Evolutionary conservation across 129 eudicot genomes (phyloP).

Genomic region (Chrysanthemum lavandulifolium): DNA sequence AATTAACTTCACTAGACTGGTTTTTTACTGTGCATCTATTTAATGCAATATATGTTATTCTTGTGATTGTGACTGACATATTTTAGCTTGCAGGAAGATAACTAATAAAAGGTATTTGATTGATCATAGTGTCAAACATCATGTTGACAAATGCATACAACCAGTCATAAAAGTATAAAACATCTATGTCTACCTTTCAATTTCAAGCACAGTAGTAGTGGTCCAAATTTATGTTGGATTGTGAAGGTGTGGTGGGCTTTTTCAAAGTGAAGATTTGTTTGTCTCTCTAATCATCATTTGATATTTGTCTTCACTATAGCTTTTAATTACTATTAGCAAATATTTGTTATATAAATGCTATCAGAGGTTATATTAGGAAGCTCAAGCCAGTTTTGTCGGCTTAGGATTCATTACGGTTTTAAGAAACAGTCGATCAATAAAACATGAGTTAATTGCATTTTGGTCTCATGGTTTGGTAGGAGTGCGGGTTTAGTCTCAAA

Average conservation of each 20-base stretch:
- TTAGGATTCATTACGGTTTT: no score
- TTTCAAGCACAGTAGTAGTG: constrained; percentile 12
- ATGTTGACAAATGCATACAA: background rate
- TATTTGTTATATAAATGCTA: no score
- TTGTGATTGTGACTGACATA: constrained; percentile 13
- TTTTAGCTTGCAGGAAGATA: background rate
- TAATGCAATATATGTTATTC: background rate
- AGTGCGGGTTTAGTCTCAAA: no score
- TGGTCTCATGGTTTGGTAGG: no score
- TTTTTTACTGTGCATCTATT: background rate
- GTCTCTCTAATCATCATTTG: background rate
- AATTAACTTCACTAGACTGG: constrained; percentile 3
- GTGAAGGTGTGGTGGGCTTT: background rate
- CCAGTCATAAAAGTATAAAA: background rate
- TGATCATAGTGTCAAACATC: constrained; percentile 6
- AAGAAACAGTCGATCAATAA: no score
- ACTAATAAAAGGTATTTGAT: constrained; percentile 7
- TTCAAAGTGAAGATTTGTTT: background rate
- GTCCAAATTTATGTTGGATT: constrained; percentile 8
- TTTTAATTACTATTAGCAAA: no score
- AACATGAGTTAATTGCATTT: no score
- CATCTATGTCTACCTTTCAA: constrained; percentile 9
- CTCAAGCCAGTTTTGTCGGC: no score
- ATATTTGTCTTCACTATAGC: no score
- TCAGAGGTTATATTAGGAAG: no score